These are phyloP conservation scores for Alternaria brassicicola DNA, from an alignment of 2,329 filamentous ascomycete genomes.

Conservation along the genomic window DNA sequence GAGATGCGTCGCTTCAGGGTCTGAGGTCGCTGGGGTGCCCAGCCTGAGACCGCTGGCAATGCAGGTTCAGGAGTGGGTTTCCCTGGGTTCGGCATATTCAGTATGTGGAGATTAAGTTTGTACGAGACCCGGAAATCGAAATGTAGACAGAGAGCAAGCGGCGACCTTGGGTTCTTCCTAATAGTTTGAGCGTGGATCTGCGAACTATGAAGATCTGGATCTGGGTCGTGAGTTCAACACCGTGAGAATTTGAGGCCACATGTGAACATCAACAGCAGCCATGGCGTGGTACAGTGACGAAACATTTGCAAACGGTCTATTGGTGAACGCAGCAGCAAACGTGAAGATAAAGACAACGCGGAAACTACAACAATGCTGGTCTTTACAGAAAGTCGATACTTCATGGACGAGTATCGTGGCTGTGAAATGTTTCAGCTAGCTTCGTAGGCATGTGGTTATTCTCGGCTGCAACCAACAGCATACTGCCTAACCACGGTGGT, in stretches of 20 bases:
- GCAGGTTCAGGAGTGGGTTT: not conserved
- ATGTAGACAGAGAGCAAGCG: not conserved
- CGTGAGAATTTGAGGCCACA: not conserved
- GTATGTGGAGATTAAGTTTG: not conserved
- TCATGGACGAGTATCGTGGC: not conserved
- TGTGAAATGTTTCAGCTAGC: not conserved
- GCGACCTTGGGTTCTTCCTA: not conserved
- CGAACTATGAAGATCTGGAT: not conserved
- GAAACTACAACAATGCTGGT: not conserved
- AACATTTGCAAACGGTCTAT: slow-evolving; percentile 13
- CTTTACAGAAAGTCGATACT: not conserved
- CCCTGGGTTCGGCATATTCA: slow-evolving; percentile 1
- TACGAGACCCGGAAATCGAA: not conserved
- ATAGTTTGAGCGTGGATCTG: not conserved
- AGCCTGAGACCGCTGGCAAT: not conserved
- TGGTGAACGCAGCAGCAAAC: slow-evolving; percentile 7
- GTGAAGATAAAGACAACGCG: not conserved
- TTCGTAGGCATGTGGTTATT: not conserved
- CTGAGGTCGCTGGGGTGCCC: slow-evolving; percentile 13
- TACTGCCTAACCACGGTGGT: not conserved
- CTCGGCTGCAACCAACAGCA: not conserved
- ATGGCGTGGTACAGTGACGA: slow-evolving; percentile 17
- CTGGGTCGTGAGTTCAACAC: not conserved
- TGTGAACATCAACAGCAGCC: slow-evolving; percentile 7
- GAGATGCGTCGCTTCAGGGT: slow-evolving; percentile 26